Evolutionary conservation across 768 basidiomycete genomes (phyloP).

Genomic region (Boletus speciosus): DNA sequence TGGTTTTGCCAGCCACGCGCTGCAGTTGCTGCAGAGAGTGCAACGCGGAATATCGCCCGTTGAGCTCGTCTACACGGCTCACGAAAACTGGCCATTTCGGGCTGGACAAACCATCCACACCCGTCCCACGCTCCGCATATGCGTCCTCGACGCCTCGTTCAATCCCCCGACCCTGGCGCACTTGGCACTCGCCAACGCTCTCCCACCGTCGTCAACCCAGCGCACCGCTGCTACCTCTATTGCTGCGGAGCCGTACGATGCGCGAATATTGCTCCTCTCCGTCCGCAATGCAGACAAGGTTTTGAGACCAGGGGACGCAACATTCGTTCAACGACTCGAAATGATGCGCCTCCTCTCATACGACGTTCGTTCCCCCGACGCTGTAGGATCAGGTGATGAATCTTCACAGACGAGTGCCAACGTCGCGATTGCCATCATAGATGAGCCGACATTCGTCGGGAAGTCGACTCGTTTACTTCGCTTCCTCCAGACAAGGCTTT

Average conservation of each 20-base stretch:
- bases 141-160: constrained; percentile 88
- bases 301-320: constrained; percentile 66
- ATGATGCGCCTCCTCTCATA: constrained; percentile 78
- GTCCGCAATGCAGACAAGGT: constrained; percentile 85
- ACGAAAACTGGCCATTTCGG: constrained; percentile 63
- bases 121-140: constrained; percentile 43
- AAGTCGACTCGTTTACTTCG: constrained; percentile 62
- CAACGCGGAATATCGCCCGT: constrained; percentile 45
- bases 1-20: constrained; percentile 21
- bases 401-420: constrained; percentile 31
- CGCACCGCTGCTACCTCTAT: not conserved
- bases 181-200: constrained; percentile 62
- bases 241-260: constrained; percentile 48
- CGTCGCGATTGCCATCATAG: constrained; percentile 75
- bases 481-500: constrained; percentile 40
- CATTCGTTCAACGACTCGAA: constrained; percentile 72
- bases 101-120: constrained; percentile 13
- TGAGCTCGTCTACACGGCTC: constrained; percentile 60
- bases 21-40: constrained; percentile 30
- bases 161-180: constrained; percentile 91
- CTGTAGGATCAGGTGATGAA: not conserved
- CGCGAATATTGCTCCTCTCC: constrained; percentile 75
- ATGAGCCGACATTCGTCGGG: constrained; percentile 85
- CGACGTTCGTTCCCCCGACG: constrained; percentile 31
- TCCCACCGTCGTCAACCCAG: constrained; percentile 22